Evolutionary conservation across 176 grass and related monocot genomes (phyloP), one percentile per base, ranked within the genome.

Genomic region (Oryza nivara): DNA sequence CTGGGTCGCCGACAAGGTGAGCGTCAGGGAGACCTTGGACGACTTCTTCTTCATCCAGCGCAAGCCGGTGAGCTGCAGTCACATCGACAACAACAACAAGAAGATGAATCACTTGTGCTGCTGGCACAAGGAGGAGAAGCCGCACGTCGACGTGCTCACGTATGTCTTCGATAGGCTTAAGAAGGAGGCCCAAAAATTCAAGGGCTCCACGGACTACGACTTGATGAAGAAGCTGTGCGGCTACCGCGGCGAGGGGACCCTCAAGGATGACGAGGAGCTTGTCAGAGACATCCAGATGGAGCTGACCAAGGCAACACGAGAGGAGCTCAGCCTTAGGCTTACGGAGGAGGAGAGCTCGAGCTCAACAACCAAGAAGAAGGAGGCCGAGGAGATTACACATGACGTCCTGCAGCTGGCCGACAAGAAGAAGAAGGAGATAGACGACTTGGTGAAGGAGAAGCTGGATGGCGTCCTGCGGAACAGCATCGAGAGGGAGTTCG

Each of bases 221-320:
- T 11, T 22, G 1, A 41, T 65, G 15, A 88, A n/a, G 43, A 1
- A 43, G 1, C 2, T n/a, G 20, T 84, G 61, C 76, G 10, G 26
- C 67, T 22, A 7, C 7, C 75, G 81, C 0, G 87, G 87, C 46
- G 1, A 79, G 9, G 11, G 46, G 2, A 26, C 46, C 68, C 4
- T 88, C 12, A 0, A 0, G 3, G 0, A 16, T 0, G 7, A 1
- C 2, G 0, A 36, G 61, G 0, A 0, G 0, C 7, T 25, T 0
- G 30, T 73, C 51, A 0, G 2, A 14, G 0, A 6, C 10, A 64
- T 79, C 5, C 0, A 4, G 6, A 11, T 7, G 23, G 12, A 8
- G 0, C 40, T 76, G 9, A 45, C 9, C 7, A 1, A 2, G 3
- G 14, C 30, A 22, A 5, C 9, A 41, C n/a, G 3, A 58, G 0